phyloP scores from a whole-genome alignment of 495 filamentous ascomycete genomes.

The Penicillium pancosmium region DNA sequence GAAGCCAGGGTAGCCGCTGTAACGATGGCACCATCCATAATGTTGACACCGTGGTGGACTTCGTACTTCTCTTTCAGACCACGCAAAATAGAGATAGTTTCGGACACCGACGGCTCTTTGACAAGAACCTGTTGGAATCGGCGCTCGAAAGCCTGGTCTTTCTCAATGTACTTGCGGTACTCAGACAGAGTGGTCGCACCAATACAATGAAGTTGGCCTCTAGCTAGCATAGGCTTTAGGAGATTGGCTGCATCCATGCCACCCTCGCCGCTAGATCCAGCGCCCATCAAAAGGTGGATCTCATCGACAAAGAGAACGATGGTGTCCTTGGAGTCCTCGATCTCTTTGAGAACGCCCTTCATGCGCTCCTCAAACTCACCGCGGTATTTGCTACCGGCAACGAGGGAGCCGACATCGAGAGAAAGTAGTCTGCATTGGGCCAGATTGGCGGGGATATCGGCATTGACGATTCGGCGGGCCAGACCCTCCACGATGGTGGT shows the following conservation, averaged over 20 bases:
- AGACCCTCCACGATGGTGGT: constrained; percentile 97
- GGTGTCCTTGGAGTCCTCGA: constrained; percentile 93
- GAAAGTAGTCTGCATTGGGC: constrained; percentile 91
- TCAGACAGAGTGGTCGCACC: constrained; percentile 93
- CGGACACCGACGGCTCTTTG: constrained; percentile 82
- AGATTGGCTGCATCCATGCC: constrained; percentile 99
- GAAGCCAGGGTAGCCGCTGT: constrained; percentile 85
- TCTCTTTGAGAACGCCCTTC: constrained; percentile 98
- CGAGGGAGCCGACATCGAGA: constrained; percentile 90
- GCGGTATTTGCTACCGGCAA: constrained; percentile 96
- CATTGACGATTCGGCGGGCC: constrained; percentile 92
- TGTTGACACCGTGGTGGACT: constrained; percentile 96
- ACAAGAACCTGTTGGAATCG: constrained; percentile 98
- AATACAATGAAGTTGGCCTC: constrained; percentile 96
- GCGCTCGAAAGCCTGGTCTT: constrained; percentile 95
- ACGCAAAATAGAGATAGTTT: constrained; percentile 95
- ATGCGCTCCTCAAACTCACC: constrained; percentile 99
- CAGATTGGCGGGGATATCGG: constrained; percentile 94
- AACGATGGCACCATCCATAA: constrained; percentile 90
- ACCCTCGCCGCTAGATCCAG: constrained; percentile 88
- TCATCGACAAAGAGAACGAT: constrained; percentile 98
- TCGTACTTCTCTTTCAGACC: constrained; percentile 97
- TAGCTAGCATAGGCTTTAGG: constrained; percentile 94
- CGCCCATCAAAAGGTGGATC: constrained; percentile 98
- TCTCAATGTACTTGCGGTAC: constrained; percentile 99